Base-by-base conservation (phyloP, 2,329 filamentous ascomycete species). In the Aspergillus alliaceus region DNA sequence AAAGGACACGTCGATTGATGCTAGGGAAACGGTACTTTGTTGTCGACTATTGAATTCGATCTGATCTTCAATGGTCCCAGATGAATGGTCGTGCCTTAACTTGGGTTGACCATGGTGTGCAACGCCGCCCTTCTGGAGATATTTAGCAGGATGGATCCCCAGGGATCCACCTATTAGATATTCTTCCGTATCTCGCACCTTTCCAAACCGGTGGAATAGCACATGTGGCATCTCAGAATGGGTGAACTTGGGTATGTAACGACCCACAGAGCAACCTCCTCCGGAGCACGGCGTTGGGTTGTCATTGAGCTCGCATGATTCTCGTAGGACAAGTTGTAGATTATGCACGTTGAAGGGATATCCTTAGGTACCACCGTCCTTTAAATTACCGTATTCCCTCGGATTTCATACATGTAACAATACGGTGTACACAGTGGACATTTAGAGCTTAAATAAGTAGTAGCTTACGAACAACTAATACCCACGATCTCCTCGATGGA, bases 161-260 rank as follows among this genome's bases (percentile, higher is more conserved):
- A 8, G 6, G 34, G 48, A 56, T 56, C 54, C 50, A 48, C 49
- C 48, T 48, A 34, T 48, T 40, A 40, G 9, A 44, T 46, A 56
- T 34, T 56, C 49, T 46, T 56, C 54, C 35, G 48, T 35, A 24
- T 18, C 25, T 52, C 25, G 54, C 40, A 48, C 40, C 14, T 40
- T 47, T 37, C 7, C 31, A 15, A 51, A 29, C 34, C 31, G 18
- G 32, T 32, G 27, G 48, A 53, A 51, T 31, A 50, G 56, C 49
- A 56, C 48, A 59, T 51, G 57, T 56, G 40, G 53, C 57, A 55
- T 49, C 15, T 46, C 24, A 42, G 20, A 50, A 56, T 34, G 42
- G 53, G 48, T 27, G 53, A 25, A 56, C 35, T 29, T 34, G 49
- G 53, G n/a, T n/a, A 27, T 50, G 44, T 20, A 31, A 1, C n/a